Evolutionary conservation across 257 asterid species (phyloP).

Genomic region (Eucommia ulmoides): DNA sequence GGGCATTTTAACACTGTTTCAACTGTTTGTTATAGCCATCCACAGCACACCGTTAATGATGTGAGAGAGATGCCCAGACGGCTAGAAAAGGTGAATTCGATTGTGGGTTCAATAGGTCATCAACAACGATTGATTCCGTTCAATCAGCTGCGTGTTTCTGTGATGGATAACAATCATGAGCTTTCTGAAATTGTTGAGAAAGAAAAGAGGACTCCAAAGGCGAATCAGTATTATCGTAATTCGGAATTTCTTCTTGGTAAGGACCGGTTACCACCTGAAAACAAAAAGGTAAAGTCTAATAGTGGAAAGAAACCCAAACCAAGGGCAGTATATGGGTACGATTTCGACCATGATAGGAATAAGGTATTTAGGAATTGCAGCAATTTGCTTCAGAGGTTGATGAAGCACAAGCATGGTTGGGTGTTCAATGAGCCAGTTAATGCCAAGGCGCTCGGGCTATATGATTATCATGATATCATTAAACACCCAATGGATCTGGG

Average conservation of each 20-base stretch:
- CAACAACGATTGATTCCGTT: not conserved
- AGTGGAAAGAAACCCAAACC: not conserved
- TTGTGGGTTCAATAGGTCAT: not conserved
- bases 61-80: not conserved
- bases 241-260: not conserved
- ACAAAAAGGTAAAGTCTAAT: not conserved
- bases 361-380: not conserved
- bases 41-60: not conserved
- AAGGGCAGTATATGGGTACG: not conserved
- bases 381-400: conserved; percentile 1
- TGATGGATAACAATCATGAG: not conserved
- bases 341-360: not conserved
- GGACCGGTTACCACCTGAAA: not conserved
- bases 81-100: not conserved
- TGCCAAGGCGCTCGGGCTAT: not conserved
- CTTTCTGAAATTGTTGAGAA: not conserved
- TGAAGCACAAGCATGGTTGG: not conserved
- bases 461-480: not conserved
- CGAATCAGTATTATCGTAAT: not conserved
- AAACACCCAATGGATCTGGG: not conserved
- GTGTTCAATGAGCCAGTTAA: conserved; percentile 1
- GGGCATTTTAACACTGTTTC: not conserved
- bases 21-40: not conserved
- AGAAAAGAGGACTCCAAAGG: conserved; percentile 2
- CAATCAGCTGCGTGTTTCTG: not conserved